Base-by-base conservation (phyloP, 2,329 filamentous ascomycete genomes). In the Parascedosporium putredinis region DNA sequence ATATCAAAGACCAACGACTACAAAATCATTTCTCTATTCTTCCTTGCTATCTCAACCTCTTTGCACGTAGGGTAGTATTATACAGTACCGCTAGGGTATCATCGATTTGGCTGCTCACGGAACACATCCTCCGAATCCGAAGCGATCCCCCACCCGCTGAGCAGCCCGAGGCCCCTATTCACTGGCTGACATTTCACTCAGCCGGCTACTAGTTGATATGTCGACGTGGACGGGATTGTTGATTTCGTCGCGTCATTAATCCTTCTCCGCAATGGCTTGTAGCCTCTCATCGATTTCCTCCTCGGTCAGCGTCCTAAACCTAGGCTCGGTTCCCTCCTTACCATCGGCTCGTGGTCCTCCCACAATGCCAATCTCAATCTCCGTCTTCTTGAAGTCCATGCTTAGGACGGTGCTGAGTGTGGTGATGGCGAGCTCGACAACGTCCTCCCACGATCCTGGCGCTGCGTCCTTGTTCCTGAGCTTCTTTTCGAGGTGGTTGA, bases 401-500 rank as follows among this genome's bases (percentile, higher is more conserved):
- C 91, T 96, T 56, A 98, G 78, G 53, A 98, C 90, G 31, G 87
- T 95, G 79, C 90, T 95, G 67, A 98, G 73, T 5, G 93, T 91
- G 42, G 88, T 87, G 67, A 98, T 98, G 52, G 88, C 93, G 60
- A 97, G 77, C 75, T 98, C 93, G 46, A 98, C 91, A 45, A 98
- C 93, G 53, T 98, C 93, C 69, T 95, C 88, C 93, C 93, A 98
- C 63, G 74, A 83, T 54, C 93, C 93, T 51, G 93, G 86, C 31
- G 91, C 93, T 60, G 79, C 76, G 62, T 97, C 90, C 82, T 96
- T 96, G 83, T 95, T 96, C 76, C 96, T 95, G 68, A 98, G 82
- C 79, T 97, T 97, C 84, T 97, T 97, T 80, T 98, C 93, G 52
- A 98, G 77, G 68, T 95, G 89, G 71, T 98, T 98, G 65, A 97